Evolutionary conservation across 2,329 filamentous ascomycete genomes (phyloP), one percentile per base, ranked within the genome.

Genomic region (Pseudocercospora fijiensis): DNA sequence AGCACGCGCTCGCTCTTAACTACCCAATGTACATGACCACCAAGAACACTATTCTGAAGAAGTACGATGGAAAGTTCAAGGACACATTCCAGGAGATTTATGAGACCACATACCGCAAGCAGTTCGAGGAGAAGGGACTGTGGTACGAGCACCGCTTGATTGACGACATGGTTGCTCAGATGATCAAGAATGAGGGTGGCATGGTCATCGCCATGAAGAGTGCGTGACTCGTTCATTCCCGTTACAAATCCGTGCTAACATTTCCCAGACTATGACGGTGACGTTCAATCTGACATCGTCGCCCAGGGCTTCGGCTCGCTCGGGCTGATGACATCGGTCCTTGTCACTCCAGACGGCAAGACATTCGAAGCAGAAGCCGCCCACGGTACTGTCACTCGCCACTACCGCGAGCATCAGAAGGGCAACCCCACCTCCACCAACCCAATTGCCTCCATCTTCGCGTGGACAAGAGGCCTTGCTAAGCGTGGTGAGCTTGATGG

Each of bases 141-240:
- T 98, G 95, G 95, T 98, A 99, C 78, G 95, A 99, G 88, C 95
- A 99, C 83, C 90, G 95, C 75, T 85, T 99, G 72, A 98, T 99
- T 76, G 95, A 99, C 81, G 95, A 99, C 82, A 98, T 99, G 95
- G 95, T 99, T 69, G 95, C 95, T 57, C 95, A 99, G 86, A 99
- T 99, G 95, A 90, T 99, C 85, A 99, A 99, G 90, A 95, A 90
- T 81, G 87, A 89, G 74, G 95, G 95, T 73, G 95, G 95, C 68
- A 97, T 95, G 81, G 87, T 98, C 78, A 97, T 98, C 85, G 95
- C 95, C 67, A 87, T 98, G 79, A 99, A 99, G 89, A 98, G 92
- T 96, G 78, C 79, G 88, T 83, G 28, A 16, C 49, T n/a, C 26
- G 10, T 13, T n/a, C 49, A 30, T n/a, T 24, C 6, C 16, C 4